A percentile compares a stretch with the other conserved stretches of the same genome.
Evolutionary conservation across 1,139 yeast genomes (phyloP).

Genomic region (Diutina pseudorugosa): DNA sequence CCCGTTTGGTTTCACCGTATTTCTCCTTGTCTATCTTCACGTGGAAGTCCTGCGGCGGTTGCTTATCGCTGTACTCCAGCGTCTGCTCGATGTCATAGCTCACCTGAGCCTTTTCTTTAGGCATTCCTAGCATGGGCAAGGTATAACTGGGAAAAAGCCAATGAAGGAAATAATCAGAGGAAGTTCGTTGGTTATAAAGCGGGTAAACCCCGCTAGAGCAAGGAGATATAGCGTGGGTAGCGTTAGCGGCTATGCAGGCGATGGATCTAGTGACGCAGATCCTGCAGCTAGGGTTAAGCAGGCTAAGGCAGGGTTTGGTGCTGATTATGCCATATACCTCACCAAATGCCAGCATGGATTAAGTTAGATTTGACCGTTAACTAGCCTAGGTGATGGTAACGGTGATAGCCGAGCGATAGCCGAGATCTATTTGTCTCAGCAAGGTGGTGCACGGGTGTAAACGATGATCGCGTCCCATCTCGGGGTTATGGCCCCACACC

Average conservation of each 20-base stretch:
- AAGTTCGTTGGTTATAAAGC: neutral
- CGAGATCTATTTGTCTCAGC: no score
- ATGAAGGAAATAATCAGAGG: neutral
- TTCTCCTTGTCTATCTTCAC: constrained; percentile 19
- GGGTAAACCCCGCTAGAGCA: neutral
- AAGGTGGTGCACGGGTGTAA: no score
- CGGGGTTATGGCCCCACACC: neutral
- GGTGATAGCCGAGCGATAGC: no score
- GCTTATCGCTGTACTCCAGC: neutral
- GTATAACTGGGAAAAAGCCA: no score
- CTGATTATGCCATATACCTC: no score
- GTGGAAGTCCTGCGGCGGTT: constrained; percentile 16
- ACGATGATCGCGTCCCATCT: neutral
- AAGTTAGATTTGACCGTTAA: no score
- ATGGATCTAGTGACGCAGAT: neutral
- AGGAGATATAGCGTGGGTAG: neutral
- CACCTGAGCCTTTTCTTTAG: neutral
- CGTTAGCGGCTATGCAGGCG: neutral
- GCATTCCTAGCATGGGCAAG: neutral
- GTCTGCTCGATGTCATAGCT: neutral
- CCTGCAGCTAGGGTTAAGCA: neutral
- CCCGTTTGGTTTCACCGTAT: constrained; percentile 26
- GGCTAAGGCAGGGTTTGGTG: no score
- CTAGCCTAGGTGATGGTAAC: no score
- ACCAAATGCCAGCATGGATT: no score